These are phyloP conservation scores for Capsella bursapastoris DNA, from an alignment of 345 rosid species.

Conservation along the genomic window DNA sequence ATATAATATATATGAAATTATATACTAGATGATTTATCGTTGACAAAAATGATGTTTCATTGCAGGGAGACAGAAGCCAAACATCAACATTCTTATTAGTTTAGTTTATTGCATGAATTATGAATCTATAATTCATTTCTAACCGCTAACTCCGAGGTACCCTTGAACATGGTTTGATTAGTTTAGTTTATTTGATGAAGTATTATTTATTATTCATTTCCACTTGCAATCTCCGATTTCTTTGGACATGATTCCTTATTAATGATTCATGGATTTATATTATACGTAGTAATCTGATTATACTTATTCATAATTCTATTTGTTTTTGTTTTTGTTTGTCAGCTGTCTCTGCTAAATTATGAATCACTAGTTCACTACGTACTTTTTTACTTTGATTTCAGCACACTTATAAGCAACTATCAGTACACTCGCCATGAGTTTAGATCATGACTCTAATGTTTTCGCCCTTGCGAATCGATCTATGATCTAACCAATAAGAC, in stretches of 20 bases:
- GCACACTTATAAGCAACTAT: not conserved
- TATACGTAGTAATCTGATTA: not conserved
- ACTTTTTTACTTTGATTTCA: not conserved
- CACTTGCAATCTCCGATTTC: conserved; percentile 9
- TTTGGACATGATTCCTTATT: not conserved
- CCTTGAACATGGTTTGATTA: conserved; percentile 1
- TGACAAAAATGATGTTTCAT: not conserved
- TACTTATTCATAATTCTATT: not conserved
- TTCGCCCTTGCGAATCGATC: too few relatives aligned
- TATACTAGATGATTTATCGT: not conserved
- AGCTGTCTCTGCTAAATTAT: not conserved
- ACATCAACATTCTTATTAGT: conserved; percentile 16
- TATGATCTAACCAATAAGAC: too few relatives aligned
- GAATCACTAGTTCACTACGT: not conserved
- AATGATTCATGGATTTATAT: conserved; percentile 9
- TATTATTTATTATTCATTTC: not conserved
- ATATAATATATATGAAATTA: not conserved
- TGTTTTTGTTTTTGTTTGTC: not conserved
- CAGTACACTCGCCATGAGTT: too few relatives aligned
- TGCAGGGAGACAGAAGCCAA: conserved; percentile 23
- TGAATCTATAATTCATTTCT: not conserved
- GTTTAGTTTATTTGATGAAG: not conserved
- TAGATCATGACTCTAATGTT: too few relatives aligned
- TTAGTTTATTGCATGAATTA: conserved; percentile 9
- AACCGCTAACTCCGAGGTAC: conserved; percentile 1